Evolutionary conservation across 2,329 filamentous ascomycete genomes (phyloP).

Genomic region (Drechslerella dactyloides): DNA sequence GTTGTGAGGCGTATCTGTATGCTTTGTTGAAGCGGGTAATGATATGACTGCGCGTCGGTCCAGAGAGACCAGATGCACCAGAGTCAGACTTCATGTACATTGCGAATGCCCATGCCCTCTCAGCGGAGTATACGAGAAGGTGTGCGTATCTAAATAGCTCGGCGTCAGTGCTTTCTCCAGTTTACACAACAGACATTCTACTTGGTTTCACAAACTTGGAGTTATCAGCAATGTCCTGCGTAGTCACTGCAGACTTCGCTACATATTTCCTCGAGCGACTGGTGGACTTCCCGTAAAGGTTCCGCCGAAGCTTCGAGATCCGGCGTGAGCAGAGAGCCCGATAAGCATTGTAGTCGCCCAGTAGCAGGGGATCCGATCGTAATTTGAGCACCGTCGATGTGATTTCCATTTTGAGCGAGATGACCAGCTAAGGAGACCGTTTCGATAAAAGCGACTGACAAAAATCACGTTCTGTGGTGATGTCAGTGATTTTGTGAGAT

Average conservation of each 20-base stretch:
- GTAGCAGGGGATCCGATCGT: constrained; percentile 80
- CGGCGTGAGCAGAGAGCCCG: constrained; percentile 78
- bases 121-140: constrained; percentile 81
- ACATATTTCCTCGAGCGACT: constrained; percentile 82
- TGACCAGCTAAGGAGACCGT: not conserved
- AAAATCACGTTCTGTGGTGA: not conserved
- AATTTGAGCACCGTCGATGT: constrained; percentile 81
- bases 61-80: constrained; percentile 78
- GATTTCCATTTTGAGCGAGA: constrained; percentile 74
- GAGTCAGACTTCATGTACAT: constrained; percentile 86
- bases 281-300: constrained; percentile 79
- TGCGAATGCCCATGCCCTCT: constrained; percentile 92
- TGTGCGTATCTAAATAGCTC: constrained; percentile 69
- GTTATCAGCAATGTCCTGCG: constrained; percentile 75
- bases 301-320: constrained; percentile 81
- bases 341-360: constrained; percentile 88
- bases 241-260: constrained; percentile 72
- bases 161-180: constrained; percentile 12
- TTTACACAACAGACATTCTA: not conserved
- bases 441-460: not conserved
- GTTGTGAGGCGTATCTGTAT: constrained; percentile 69
- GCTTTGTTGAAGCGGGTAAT: constrained; percentile 86
- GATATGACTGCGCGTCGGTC: constrained; percentile 83
- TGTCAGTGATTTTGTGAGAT: constrained; percentile 13
- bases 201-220: constrained; percentile 69